phyloP scores from a whole-genome alignment of 495 filamentous ascomycete species.

The Chaetomium tenue region DNA sequence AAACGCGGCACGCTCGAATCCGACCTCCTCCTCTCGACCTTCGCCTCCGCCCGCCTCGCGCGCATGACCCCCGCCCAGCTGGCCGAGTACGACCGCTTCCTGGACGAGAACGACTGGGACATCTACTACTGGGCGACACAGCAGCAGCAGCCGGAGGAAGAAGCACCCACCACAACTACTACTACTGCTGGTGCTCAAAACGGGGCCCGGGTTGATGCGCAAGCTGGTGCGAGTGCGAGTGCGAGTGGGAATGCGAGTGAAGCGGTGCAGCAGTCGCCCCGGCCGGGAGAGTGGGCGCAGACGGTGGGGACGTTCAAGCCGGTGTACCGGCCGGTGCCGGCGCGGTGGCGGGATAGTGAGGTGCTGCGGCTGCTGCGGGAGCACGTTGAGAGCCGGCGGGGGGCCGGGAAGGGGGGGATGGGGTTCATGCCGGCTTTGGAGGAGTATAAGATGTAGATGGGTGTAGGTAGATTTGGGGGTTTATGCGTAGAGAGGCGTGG shows the following conservation, averaged over 20 bases:
- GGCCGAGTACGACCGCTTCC: slow-evolving; percentile 82
- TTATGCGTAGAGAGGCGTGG: neutral
- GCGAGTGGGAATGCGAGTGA: neutral
- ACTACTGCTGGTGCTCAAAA: slow-evolving; percentile 20
- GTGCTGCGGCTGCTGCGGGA: slow-evolving; percentile 70
- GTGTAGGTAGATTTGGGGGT: neutral
- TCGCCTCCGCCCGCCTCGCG: slow-evolving; percentile 74
- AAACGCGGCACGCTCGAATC: slow-evolving; percentile 95
- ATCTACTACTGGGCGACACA: slow-evolving; percentile 99
- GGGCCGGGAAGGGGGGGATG: slow-evolving; percentile 41
- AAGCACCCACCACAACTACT: no score
- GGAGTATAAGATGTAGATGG: slow-evolving; percentile 18
- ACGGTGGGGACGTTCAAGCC: slow-evolving; percentile 93
- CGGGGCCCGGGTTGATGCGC: neutral
- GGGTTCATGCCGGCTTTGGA: slow-evolving; percentile 50
- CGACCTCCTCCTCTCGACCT: slow-evolving; percentile 93
- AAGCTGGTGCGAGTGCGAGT: neutral
- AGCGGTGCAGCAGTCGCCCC: slow-evolving; percentile 21
- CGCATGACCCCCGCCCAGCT: slow-evolving; percentile 73
- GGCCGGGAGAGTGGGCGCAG: slow-evolving; percentile 87
- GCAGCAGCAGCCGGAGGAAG: slow-evolving; percentile 49
- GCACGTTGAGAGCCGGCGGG: slow-evolving; percentile 61
- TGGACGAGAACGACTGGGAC: slow-evolving; percentile 99
- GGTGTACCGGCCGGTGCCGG: slow-evolving; percentile 85
- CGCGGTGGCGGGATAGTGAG: slow-evolving; percentile 78